phyloP scores from a whole-genome alignment of 805 yeast species.

The Kuraishia cidri region DNA sequence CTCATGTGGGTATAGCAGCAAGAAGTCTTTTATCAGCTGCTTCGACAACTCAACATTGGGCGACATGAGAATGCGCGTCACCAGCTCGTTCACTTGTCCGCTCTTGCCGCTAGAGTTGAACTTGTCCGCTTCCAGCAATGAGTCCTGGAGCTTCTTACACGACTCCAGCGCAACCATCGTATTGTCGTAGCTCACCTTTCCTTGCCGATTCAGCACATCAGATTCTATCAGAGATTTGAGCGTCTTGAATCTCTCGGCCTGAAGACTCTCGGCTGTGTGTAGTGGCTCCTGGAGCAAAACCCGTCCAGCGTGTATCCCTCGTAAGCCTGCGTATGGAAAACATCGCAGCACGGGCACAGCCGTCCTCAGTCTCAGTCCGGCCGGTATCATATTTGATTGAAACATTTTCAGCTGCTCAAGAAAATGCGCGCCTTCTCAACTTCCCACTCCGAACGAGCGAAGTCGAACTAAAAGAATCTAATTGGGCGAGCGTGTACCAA shows the following conservation, averaged over 20 bases:
- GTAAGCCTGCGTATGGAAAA: no score
- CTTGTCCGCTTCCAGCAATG: constrained; percentile 12
- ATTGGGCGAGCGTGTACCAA: no score
- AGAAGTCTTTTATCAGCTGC: constrained; percentile 11
- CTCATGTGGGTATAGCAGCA: constrained; percentile 14
- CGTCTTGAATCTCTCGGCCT: neutral
- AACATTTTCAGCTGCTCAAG: no score
- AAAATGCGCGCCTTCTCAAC: no score
- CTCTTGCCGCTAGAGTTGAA: constrained; percentile 10
- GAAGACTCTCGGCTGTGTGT: neutral
- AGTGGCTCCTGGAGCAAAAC: no score
- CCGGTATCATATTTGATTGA: no score
- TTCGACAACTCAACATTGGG: constrained; percentile 10
- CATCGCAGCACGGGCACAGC: no score
- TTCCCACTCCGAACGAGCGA: no score
- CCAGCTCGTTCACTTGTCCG: constrained; percentile 11
- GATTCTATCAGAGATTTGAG: constrained; percentile 4
- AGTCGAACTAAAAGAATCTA: no score
- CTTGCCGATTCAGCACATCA: constrained; percentile 3
- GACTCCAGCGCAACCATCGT: constrained; percentile 9
- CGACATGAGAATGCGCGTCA: constrained; percentile 9
- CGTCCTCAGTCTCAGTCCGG: no score
- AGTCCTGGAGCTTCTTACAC: constrained; percentile 15
- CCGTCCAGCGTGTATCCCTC: no score
- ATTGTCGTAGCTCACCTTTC: constrained; percentile 1